These are phyloP conservation scores for Phytopythium chamaehyphon DNA, from an alignment of 352 stramenopile genomes.

Conservation along the genomic window DNA sequence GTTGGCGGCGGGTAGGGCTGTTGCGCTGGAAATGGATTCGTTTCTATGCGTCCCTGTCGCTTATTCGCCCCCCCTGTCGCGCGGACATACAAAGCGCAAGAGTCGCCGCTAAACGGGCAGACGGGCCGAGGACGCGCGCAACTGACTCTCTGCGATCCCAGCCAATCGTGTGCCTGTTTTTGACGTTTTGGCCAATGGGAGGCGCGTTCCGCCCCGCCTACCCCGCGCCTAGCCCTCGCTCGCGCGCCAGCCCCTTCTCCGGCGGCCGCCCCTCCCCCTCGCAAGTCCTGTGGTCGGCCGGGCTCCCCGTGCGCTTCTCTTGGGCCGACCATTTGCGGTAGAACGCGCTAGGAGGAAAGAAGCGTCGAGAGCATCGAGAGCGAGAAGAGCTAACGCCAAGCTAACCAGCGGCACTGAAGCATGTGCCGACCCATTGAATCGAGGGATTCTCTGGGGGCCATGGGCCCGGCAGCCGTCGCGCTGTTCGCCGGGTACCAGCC, in stretches of 20 bases:
- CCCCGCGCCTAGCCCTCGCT: neutral
- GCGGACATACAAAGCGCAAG: slow-evolving; percentile 3
- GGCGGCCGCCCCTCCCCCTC: neutral
- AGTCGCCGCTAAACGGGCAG: neutral
- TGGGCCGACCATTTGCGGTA: slow-evolving; percentile 14
- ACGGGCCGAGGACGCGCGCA: neutral
- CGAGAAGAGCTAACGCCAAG: slow-evolving; percentile 1
- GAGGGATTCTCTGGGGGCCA: slow-evolving; percentile 74
- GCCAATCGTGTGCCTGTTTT: neutral
- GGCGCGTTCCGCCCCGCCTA: neutral
- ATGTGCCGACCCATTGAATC: slow-evolving; percentile 87
- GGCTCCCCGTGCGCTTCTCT: slow-evolving; percentile 3
- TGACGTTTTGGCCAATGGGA: slow-evolving; percentile 8
- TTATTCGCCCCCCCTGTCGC: slow-evolving; percentile 16
- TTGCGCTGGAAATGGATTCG: slow-evolving; percentile 16
- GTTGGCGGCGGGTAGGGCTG: neutral
- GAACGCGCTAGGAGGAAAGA: slow-evolving; percentile 28
- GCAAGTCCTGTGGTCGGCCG: neutral
- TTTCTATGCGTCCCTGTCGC: slow-evolving; percentile 43
- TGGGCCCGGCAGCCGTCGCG: slow-evolving; percentile 63
- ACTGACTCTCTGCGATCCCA: slow-evolving; percentile 7
- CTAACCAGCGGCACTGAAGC: slow-evolving; percentile 12
- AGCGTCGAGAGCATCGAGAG: slow-evolving; percentile 15
- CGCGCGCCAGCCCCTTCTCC: neutral
- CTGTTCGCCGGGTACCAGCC: slow-evolving; percentile 76